Evolutionary conservation across 2,329 filamentous ascomycete genomes (phyloP).

Genomic region (Didymella segeticola): DNA sequence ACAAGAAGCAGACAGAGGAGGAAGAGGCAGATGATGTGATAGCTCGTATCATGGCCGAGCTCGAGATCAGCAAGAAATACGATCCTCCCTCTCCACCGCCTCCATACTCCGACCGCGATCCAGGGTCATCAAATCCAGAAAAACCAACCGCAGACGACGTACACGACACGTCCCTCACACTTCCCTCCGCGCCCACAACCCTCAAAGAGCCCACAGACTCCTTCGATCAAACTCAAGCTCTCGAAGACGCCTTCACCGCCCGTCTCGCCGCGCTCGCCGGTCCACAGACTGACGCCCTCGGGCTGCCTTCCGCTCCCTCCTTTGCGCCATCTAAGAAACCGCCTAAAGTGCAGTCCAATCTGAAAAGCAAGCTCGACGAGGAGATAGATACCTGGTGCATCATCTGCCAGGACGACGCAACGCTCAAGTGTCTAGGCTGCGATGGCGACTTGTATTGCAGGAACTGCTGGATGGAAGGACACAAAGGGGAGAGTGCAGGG

Average conservation of each 20-base stretch:
- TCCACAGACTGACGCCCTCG: conserved; percentile 35
- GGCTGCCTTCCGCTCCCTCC: conserved; percentile 56
- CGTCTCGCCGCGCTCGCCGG: conserved; percentile 53
- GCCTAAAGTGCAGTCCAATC: conserved; percentile 42
- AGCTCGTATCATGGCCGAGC: conserved; percentile 54
- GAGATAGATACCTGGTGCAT: conserved; percentile 80
- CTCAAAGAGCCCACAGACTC: conserved; percentile 33
- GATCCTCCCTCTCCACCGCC: conserved; percentile 32
- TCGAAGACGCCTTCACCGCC: conserved; percentile 55
- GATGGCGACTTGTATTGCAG: conserved; percentile 75
- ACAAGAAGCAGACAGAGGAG: conserved; percentile 41
- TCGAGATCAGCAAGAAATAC: conserved; percentile 54
- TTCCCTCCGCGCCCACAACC: conserved; percentile 53
- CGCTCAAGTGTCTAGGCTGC: conserved; percentile 75
- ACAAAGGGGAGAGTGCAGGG: conserved; percentile 71
- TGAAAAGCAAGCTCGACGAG: conserved; percentile 65
- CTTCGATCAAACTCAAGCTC: conserved; percentile 36
- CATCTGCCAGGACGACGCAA: conserved; percentile 81
- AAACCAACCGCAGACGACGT: conserved; percentile 9
- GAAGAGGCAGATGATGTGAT: conserved; percentile 56
- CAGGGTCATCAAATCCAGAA: neutral
- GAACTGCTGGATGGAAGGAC: conserved; percentile 82
- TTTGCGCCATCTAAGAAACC: conserved; percentile 50
- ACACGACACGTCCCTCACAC: conserved; percentile 28
- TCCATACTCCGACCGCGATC: conserved; percentile 21